These are phyloP conservation scores for Bryopsis sp. DNA, from an alignment of 139 green algal species.

Conservation along the genomic window DNA sequence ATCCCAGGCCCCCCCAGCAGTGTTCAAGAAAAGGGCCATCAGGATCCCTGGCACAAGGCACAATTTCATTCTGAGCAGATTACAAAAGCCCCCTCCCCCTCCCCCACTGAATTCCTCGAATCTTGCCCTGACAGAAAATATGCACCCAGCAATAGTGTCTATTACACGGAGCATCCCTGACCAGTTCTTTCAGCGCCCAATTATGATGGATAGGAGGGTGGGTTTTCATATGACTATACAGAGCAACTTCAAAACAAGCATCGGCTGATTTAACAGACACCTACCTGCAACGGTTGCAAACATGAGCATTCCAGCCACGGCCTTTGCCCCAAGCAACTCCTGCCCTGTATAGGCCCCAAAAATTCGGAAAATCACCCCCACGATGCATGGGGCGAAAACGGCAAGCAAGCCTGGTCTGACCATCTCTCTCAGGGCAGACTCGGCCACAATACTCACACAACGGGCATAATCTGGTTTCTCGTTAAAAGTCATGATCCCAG, in stretches of 20 bases:
- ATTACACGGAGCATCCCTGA: no score
- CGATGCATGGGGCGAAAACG: slow-evolving; percentile 80
- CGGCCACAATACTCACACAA: slow-evolving; percentile 84
- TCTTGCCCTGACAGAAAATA: no score
- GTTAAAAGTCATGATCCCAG: slow-evolving; percentile 87
- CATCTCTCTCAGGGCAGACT: slow-evolving; percentile 88
- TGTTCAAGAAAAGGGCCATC: slow-evolving; percentile 93
- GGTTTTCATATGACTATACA: no score
- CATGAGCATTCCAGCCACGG: slow-evolving; percentile 75
- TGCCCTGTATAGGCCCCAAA: slow-evolving; percentile 40
- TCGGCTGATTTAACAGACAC: slow-evolving; percentile 7
- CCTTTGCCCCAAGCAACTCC: slow-evolving; percentile 43
- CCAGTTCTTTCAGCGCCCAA: no score
- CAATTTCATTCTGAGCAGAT: no score
- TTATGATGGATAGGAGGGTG: no score
- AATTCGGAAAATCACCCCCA: slow-evolving; percentile 54
- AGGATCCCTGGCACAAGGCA: slow-evolving; percentile 85
- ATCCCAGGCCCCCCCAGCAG: slow-evolving; percentile 91
- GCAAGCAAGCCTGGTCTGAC: slow-evolving; percentile 81
- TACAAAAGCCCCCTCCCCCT: no score
- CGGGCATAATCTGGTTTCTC: slow-evolving; percentile 79
- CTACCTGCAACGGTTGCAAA: slow-evolving; percentile 56
- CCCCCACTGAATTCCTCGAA: no score
- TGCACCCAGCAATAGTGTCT: no score
- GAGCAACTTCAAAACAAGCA: slow-evolving; percentile 5